phyloP scores from a whole-genome alignment of 495 filamentous ascomycete genomes.

The Rhizodiscina lignyota region DNA sequence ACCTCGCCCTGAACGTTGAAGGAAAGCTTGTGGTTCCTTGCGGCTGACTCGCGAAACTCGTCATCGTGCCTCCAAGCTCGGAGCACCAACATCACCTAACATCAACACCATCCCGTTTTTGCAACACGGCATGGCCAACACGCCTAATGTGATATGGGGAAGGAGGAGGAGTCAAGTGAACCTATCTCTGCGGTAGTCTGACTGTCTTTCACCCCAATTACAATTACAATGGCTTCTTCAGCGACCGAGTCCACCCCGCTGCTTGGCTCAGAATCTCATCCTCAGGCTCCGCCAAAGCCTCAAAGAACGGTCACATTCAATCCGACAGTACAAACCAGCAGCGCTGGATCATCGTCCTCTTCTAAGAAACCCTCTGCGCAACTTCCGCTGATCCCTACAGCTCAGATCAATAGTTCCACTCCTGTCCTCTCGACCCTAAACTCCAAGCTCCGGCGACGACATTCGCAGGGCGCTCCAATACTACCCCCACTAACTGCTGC shows the following conservation, averaged over 20 bases:
- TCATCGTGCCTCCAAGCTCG: no score
- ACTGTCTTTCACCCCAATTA: no score
- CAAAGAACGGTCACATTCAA: constrained; percentile 54
- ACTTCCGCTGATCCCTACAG: constrained; percentile 12
- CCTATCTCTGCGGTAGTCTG: no score
- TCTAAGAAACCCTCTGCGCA: constrained; percentile 22
- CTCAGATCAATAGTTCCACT: constrained; percentile 24
- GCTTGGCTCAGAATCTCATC: constrained; percentile 2
- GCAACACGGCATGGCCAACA: no score
- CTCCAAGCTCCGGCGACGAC: constrained; percentile 68
- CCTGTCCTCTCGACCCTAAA: constrained; percentile 71
- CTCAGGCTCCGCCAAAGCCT: constrained; percentile 12
- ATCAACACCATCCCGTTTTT: no score
- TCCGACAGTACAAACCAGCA: constrained; percentile 42
- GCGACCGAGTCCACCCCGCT: constrained; percentile 16
- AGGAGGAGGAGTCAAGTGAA: no score
- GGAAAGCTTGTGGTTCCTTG: no score
- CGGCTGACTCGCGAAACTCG: no score
- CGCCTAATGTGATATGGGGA: no score
- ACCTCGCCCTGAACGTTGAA: no score
- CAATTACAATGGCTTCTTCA: no score
- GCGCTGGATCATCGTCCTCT: constrained; percentile 19
- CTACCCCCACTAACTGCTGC: constrained; percentile 25
- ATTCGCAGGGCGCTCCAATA: constrained; percentile 58
- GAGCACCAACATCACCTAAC: no score